Base-by-base conservation (phyloP, 2,329 filamentous ascomycete species). In the Alternaria dauci region DNA sequence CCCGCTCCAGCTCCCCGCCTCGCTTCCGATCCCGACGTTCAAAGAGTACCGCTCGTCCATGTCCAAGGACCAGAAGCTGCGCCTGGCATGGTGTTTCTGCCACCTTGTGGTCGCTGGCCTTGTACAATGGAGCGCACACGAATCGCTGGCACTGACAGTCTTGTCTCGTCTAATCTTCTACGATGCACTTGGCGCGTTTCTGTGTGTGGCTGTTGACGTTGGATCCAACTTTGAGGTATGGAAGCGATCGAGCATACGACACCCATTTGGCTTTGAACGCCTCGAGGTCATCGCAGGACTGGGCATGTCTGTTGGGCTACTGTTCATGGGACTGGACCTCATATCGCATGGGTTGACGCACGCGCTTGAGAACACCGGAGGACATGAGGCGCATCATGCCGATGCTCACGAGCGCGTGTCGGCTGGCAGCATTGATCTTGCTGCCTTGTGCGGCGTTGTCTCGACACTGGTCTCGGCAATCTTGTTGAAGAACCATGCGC, bases 161-260 rank as follows among this genome's bases (percentile, higher is more conserved):
- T 83, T 99, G 18, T 97, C 93, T 9, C 94, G 97, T 72, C 84
- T 99, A 47, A 90, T 98, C 60, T 92, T 98, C 78, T 99, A 97
- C 77, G 95, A 99, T 76, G 94, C 95, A 8, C 88, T 96, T 2
- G 95, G 93, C 34, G 95, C 95, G 5, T 89, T 94, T 48, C 87
- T 98, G 5, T 98, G 94, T 77, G 93, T 97, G 4, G 89, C 88
- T 12, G 94, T 98, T 47, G 95, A 99, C 74, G 92, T 98, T 1
- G 87, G 97, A 48, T 89, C 92, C 52, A 99, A 99, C 78, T 99
- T 99, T 72, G 95, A 99, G 76, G 94, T 98, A 41, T 99, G 95
- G 95, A 92, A 93, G 66, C 88, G 94, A 47, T 94, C 92, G 69
- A 96, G 90, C 68, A 91, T 99, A 70, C 89, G 94, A 25, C 93